These are phyloP conservation scores for Myriosclerotinia duriaeana DNA, from an alignment of 2,329 filamentous ascomycete genomes.

Conservation along the genomic window DNA sequence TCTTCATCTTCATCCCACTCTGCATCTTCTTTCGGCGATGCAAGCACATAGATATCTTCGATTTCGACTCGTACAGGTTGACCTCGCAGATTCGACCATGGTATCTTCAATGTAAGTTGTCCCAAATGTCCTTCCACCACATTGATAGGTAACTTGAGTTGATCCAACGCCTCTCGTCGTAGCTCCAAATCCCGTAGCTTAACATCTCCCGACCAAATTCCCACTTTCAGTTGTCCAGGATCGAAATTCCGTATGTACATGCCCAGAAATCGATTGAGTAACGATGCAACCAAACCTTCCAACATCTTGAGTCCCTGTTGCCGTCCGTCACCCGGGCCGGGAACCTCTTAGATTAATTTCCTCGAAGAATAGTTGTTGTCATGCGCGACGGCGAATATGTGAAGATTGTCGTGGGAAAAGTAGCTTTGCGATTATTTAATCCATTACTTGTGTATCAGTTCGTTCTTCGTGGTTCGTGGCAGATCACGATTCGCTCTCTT, in stretches of 20 bases:
- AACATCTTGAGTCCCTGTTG: conserved; percentile 71
- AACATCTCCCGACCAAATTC: conserved; percentile 98
- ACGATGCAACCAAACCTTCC: conserved; percentile 91
- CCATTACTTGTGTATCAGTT: conserved; percentile 26
- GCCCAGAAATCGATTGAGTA: conserved; percentile 98
- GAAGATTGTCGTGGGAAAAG: conserved; percentile 3
- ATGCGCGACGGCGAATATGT: conserved; percentile 29
- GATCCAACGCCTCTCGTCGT: conserved; percentile 90
- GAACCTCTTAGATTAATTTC: conserved; percentile 39
- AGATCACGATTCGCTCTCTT: conserved; percentile 18
- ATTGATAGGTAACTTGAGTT: conserved; percentile 93
- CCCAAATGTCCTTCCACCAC: conserved; percentile 94
- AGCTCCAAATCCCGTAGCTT: conserved; percentile 91
- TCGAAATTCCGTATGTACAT: conserved; percentile 99
- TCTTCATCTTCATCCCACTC: conserved; percentile 94
- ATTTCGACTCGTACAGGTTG: conserved; percentile 94
- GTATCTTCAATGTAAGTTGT: conserved; percentile 86
- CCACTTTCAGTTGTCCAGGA: conserved; percentile 93
- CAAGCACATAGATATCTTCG: conserved; percentile 93
- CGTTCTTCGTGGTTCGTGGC: conserved; percentile 17
- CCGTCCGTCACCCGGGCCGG: conserved; percentile 78
- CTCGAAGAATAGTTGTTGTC: conserved; percentile 23
- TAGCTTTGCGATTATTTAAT: conserved; percentile 23
- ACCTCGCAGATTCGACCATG: conserved; percentile 94
- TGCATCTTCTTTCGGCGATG: conserved; percentile 91